Base-by-base conservation (phyloP, 2,329 filamentous ascomycete species). In the Lachnellula hyalina region DNA sequence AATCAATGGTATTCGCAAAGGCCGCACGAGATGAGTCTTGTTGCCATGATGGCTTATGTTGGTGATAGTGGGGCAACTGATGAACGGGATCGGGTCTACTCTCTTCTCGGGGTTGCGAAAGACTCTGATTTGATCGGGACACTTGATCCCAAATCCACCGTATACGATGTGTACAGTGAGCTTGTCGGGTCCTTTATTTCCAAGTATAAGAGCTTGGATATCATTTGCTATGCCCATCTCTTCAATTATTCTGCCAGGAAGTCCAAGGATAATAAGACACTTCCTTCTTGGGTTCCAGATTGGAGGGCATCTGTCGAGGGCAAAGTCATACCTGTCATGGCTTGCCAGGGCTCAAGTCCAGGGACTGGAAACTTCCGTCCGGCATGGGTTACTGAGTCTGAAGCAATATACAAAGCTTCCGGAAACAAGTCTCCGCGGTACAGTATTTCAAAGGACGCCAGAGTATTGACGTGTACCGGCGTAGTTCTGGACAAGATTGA, bases 1-100 rank as follows among this genome's bases (percentile, higher is more conserved):
- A 51, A 47, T 8, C 45, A 38, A 32, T 53, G 50, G 51, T 47
- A 51, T 35, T 9, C 34, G 21, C 14, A 46, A 23, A 15, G 17
- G 25, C 21, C 21, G 4, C 14, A 45, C 6, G 21, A 47, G 8
- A 35, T 53, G 32, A 21, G 45, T 2, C 44, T 55, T 9, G 28
- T 52, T 47, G 15, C 51, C 12, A 47, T 56, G 40, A 40, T 57
- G 25, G 48, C 49, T 9, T 60, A 50, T 47, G 25, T 49, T 11
- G 47, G 49, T 2, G 50, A 56, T 34, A 45, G 34, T 35, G 53
- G 41, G 17, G 46, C 52, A 4, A 45, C 25, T 17, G 52, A 54
- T 49, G 52, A 49, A 8, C 15, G 52, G 46, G 46, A 54, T 28
- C 46, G 52, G 11, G 38, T 54, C 3, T 54, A 54, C 28, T 54